These are phyloP conservation scores for Aspergillus campestris DNA, from an alignment of 495 filamentous ascomycete genomes.

Conservation along the genomic window DNA sequence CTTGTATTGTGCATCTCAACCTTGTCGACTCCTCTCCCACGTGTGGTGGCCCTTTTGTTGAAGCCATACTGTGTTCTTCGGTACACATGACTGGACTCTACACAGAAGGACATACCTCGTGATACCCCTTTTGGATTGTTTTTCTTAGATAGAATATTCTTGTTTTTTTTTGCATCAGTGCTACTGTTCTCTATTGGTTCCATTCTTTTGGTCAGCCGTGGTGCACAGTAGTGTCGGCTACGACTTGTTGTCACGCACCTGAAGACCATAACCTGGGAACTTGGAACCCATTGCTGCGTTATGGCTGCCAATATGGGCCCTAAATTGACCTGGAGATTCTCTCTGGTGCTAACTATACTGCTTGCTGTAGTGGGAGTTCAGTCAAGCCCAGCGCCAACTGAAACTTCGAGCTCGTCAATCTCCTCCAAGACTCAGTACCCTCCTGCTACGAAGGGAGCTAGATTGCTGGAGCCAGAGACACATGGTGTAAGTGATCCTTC, in stretches of 20 bases:
- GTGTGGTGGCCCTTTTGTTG: background rate
- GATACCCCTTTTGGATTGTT: background rate
- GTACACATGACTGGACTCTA: too few relatives aligned
- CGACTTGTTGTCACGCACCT: background rate
- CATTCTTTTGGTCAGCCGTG: background rate
- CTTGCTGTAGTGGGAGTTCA: slow-evolving; percentile 20
- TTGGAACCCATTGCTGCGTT: background rate
- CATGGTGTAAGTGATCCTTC: slow-evolving; percentile 21
- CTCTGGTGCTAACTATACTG: slow-evolving; percentile 31
- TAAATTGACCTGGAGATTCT: slow-evolving; percentile 11
- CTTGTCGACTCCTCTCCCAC: background rate
- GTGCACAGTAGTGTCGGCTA: background rate
- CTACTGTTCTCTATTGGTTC: background rate
- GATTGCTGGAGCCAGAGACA: slow-evolving; percentile 18
- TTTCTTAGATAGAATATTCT: background rate
- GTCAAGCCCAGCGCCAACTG: slow-evolving; percentile 19
- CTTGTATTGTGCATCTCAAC: too few relatives aligned
- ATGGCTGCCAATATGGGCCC: slow-evolving; percentile 10
- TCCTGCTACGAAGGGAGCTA: slow-evolving; percentile 15
- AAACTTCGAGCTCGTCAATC: slow-evolving; percentile 5
- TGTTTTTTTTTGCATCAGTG: background rate
- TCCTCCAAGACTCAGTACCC: slow-evolving; percentile 32
- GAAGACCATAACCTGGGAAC: background rate
- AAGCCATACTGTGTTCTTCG: background rate
- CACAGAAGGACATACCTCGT: too few relatives aligned